These are phyloP conservation scores for Verticillium nubilum DNA, from an alignment of 2,329 filamentous ascomycete species.

Conservation along the genomic window DNA sequence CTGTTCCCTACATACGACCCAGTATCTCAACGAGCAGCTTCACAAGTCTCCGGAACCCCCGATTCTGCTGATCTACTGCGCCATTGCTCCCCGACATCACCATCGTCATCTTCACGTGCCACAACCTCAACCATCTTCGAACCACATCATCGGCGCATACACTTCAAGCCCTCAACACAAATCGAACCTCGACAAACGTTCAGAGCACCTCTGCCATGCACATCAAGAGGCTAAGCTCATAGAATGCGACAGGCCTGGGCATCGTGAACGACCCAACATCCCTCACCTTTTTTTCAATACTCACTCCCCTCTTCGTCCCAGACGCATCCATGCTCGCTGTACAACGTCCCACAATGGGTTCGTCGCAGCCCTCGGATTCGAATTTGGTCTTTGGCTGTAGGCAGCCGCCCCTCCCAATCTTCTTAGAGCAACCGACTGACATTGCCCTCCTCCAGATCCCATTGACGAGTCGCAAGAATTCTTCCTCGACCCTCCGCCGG, in stretches of 20 bases:
- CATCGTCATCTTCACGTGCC: background rate
- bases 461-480: slow-evolving; percentile 39
- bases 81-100: background rate
- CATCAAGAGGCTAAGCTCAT: background rate
- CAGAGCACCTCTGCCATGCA: background rate
- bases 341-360: slow-evolving; percentile 54
- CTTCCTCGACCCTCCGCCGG: slow-evolving; percentile 49
- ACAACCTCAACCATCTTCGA: background rate
- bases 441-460: slow-evolving; percentile 29
- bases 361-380: slow-evolving; percentile 49
- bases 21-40: background rate
- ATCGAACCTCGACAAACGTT: background rate
- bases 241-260: background rate
- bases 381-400: slow-evolving; percentile 64
- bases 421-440: slow-evolving; percentile 1
- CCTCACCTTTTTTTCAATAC: background rate
- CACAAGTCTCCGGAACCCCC: background rate
- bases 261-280: background rate
- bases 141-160: background rate
- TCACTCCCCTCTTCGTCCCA: slow-evolving; percentile 8
- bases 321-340: slow-evolving; percentile 52
- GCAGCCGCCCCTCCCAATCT: slow-evolving; percentile 23
- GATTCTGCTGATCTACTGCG: background rate
- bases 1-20: no score
- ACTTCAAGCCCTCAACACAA: background rate